Base-by-base conservation (phyloP, 768 basidiomycete species). In the Leccinum imitatum region DNA sequence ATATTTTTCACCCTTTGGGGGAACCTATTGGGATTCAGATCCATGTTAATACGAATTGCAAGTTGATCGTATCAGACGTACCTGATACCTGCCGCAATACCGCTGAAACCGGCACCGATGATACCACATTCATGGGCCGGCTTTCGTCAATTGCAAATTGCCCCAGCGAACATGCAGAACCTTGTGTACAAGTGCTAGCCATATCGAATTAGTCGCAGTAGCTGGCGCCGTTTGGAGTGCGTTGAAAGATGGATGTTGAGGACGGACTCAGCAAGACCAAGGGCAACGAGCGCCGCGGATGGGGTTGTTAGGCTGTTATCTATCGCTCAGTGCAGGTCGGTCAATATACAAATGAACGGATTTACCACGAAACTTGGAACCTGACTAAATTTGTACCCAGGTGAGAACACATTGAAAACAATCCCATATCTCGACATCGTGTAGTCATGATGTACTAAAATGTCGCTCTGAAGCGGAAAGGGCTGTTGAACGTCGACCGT, bases 21-120 rank as follows among this genome's bases (percentile, higher is more conserved):
- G 62, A 85, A 82, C 37, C 84, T 84, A 50, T 10, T 37, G 9
- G 25, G 27, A 55, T 25, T 7, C 17, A 35, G 53, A 3, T 58
- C 25, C 21, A 37, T 4, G 8, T 15, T 46, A 8, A 44, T 10
- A 35, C 11, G 19, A 9, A 41, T 1, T 13, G 23, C 3, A 14
- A 19, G 21, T 30, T 25, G 6, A 56, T 59, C 74, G 25, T 63
- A 37, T 37, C 37, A 15, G 37, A 37, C 15, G 14, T 37, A 82
- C 80, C 84, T 75, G 56, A 87, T 84, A 3, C 80, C 85, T 37
- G 85, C 83, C 7, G 80, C 76, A 62, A 87, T 83, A 4, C 85
- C 85, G 50, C 82, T 82, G 68, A 79, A 86, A 2, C 86, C 84
- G 10, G 84, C 83, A 35, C 86, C 85, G 35, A 87, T 82, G 27